Percentiles rank a stretch among this genome's conserved stretches.
phyloP scores from a whole-genome alignment of 2,329 filamentous ascomycete species.

The Fonsecaea erecta region DNA sequence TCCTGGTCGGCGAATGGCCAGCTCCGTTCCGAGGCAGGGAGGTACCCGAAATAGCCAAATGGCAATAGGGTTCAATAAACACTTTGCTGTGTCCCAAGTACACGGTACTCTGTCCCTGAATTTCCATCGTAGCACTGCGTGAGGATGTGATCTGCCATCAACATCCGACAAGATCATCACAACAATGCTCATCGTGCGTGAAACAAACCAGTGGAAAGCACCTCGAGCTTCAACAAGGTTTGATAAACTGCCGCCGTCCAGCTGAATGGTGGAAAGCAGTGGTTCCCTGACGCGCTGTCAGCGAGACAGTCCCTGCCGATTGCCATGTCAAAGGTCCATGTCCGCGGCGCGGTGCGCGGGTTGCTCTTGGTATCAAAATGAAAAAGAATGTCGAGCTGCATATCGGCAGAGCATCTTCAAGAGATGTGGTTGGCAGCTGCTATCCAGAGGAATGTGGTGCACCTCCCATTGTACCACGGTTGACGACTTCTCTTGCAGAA shows the following conservation, averaged over 20 bases:
- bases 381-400: background rate
- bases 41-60: background rate
- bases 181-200: background rate
- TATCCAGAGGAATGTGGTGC: constrained; percentile 6
- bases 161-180: background rate
- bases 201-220: background rate
- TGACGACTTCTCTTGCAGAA: background rate
- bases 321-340: background rate
- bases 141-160: background rate
- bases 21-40: background rate
- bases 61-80: background rate
- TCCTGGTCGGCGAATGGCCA: background rate
- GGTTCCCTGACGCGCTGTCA: background rate
- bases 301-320: background rate
- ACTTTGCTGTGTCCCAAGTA: background rate
- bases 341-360: background rate
- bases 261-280: background rate
- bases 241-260: background rate
- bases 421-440: constrained; percentile 6
- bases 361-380: background rate
- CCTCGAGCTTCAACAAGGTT: background rate
- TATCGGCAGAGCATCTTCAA: background rate
- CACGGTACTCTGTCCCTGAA: background rate
- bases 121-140: background rate
- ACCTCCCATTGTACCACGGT: background rate